Evolutionary conservation across 2,329 filamentous ascomycete species (phyloP), one percentile per base, ranked within the genome.

Genomic region (Anisogramma anomala): DNA sequence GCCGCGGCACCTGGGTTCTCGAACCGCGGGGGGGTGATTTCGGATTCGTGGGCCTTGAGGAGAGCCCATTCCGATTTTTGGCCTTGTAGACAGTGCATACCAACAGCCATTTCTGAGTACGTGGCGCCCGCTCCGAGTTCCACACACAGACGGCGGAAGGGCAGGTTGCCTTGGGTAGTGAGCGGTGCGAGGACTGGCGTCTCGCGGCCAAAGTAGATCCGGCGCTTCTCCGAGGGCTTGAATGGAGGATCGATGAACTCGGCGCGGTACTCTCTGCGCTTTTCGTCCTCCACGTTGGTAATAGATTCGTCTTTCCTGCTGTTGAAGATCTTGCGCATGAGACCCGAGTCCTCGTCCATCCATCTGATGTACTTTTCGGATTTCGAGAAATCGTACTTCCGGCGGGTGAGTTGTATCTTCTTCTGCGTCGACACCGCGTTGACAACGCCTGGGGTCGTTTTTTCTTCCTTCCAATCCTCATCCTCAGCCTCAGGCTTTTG

Each of bases 21-120:
- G 54, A 85, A 79, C 26, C 71, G 74, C 14, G 89, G 89, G 18
- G 86, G 76, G 17, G 66, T 61, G 14, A 82, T 68, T 61, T 98
- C 91, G 6, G 80, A 83, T 57, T 87, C 79, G 57, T 98, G 91
- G 3, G 85, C 85, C 61, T 91, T 93, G 71, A 96, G 77, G 41
- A 98, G 68, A 15, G 91, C 87, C 91, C 91, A 98, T 65, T 98
- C 91, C 2, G 80, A 72, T 62, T 89, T 93, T 49, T 83, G 77
- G 26, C 91, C 91, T 60, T 95, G 87, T 5, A 98, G 72, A 31
- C 98, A 65, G 8, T 89, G 88, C 60, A 94, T 67, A 20, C 85
- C 80, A 74, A 98, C 84, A 3, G 89, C 91, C 91, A 98, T 98
- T 62, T 98, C 91, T 0, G 89, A 96, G 67, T 94, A 98, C 0